These are phyloP conservation scores for Zhuliangozyma blackwelliae DNA, from an alignment of 1,139 yeast genomes.

Conservation along the genomic window DNA sequence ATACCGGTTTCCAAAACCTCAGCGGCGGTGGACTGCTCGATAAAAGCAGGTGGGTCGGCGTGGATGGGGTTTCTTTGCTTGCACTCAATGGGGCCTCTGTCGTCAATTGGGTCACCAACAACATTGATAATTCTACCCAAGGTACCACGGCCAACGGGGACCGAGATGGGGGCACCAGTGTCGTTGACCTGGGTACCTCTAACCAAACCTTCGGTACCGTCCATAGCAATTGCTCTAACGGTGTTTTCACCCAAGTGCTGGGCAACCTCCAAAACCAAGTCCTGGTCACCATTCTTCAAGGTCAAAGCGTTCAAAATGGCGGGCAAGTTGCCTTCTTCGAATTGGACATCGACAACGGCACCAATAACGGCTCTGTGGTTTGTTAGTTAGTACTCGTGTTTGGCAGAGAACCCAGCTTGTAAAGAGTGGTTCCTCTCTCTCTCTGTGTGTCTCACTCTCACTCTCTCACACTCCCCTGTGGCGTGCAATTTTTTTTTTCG, in stretches of 20 bases:
- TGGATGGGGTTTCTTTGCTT: constrained; percentile 96
- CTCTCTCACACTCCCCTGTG: too few species aligned
- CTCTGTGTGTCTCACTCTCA: too few species aligned
- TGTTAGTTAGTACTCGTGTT: constrained; percentile 9
- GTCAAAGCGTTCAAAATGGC: constrained; percentile 96
- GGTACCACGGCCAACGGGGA: constrained; percentile 99
- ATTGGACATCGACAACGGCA: constrained; percentile 99
- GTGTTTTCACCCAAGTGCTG: constrained; percentile 99
- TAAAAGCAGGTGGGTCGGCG: constrained; percentile 94
- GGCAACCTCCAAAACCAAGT: constrained; percentile 93
- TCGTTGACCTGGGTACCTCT: constrained; percentile 92
- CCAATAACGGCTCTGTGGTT: constrained; percentile 87
- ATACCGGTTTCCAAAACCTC: constrained; percentile 99
- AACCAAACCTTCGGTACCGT: constrained; percentile 99
- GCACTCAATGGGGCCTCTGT: constrained; percentile 96
- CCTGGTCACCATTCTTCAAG: constrained; percentile 64
- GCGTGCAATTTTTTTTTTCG: too few species aligned
- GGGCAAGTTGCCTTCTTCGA: constrained; percentile 96
- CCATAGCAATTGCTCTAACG: constrained; percentile 99
- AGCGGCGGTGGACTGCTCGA: constrained; percentile 95
- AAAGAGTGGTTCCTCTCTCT: too few species aligned
- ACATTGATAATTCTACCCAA: constrained; percentile 98
- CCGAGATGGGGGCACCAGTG: constrained; percentile 98
- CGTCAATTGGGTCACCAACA: constrained; percentile 99
- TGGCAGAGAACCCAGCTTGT: too few species aligned